phyloP scores from a whole-genome alignment of 1,139 yeast species.

The Hyphopichia fennica region DNA sequence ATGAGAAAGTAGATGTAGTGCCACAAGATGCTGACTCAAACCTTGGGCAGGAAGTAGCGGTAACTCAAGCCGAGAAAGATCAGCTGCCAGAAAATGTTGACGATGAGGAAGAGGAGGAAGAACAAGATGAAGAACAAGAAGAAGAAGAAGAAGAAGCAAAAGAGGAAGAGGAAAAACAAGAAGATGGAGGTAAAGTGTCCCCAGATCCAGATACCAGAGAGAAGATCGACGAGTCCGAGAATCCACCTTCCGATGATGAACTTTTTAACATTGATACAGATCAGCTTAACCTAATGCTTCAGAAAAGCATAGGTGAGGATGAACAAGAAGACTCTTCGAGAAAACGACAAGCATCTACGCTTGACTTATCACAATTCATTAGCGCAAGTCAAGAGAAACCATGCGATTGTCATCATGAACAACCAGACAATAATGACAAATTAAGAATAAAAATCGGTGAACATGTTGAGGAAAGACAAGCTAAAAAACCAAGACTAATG shows the following conservation, averaged over 20 bases:
- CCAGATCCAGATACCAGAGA: background rate
- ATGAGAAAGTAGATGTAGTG: background rate
- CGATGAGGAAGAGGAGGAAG: conserved; percentile 2
- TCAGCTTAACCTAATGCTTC: background rate
- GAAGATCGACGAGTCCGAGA: background rate
- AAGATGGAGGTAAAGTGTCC: background rate
- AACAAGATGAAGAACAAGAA: background rate
- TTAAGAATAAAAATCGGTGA: conserved; percentile 3
- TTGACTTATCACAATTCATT: conserved; percentile 1
- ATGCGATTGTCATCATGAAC: background rate
- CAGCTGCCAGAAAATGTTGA: background rate
- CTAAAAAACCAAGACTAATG: conserved; percentile 2
- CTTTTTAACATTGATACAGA: background rate
- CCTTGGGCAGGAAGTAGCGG: conserved; percentile 4
- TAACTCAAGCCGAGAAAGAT: conserved; percentile 1
- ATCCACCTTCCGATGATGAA: background rate
- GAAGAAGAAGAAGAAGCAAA: background rate
- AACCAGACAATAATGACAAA: background rate
- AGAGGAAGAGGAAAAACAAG: conserved; percentile 4
- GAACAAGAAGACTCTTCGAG: background rate
- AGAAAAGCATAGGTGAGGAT: background rate
- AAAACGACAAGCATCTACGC: background rate
- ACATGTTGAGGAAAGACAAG: conserved; percentile 2
- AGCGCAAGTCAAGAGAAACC: background rate
- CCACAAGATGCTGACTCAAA: no score